Evolutionary conservation across 805 yeast species (phyloP).

Genomic region (Cephaloascus albidus): DNA sequence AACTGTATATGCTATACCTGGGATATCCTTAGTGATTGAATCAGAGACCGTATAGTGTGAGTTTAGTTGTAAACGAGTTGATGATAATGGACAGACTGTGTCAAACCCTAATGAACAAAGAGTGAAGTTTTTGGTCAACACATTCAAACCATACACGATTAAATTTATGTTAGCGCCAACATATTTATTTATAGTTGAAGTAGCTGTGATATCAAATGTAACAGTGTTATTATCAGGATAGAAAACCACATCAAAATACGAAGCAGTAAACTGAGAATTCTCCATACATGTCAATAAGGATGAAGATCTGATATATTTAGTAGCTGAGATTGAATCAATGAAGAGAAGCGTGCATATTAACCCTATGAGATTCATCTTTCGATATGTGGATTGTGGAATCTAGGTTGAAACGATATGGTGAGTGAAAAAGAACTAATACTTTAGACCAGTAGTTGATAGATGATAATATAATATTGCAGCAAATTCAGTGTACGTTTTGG

Average conservation of each 20-base stretch:
- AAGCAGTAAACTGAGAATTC: slow-evolving; percentile 77
- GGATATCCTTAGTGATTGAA: slow-evolving; percentile 44
- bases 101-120: slow-evolving; percentile 51
- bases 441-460: too few species aligned
- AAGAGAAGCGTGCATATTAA: too few species aligned
- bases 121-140: slow-evolving; percentile 42
- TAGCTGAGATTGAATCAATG: neutral
- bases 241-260: slow-evolving; percentile 67
- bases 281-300: slow-evolving; percentile 91
- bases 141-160: slow-evolving; percentile 73
- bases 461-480: too few species aligned
- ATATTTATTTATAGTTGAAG: slow-evolving; percentile 67
- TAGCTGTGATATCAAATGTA: slow-evolving; percentile 61
- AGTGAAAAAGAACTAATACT: too few species aligned
- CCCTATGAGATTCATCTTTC: too few species aligned
- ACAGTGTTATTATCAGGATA: slow-evolving; percentile 59
- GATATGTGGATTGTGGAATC: too few species aligned
- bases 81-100: slow-evolving; percentile 69
- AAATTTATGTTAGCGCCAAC: slow-evolving; percentile 58
- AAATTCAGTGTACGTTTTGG: too few species aligned
- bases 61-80: slow-evolving; percentile 77
- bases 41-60: slow-evolving; percentile 35
- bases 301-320: slow-evolving; percentile 33
- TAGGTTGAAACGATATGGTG: too few species aligned
- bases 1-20: slow-evolving; percentile 77